Evolutionary conservation across 2,329 filamentous ascomycete genomes (phyloP).

Genomic region (Dothistroma pini): DNA sequence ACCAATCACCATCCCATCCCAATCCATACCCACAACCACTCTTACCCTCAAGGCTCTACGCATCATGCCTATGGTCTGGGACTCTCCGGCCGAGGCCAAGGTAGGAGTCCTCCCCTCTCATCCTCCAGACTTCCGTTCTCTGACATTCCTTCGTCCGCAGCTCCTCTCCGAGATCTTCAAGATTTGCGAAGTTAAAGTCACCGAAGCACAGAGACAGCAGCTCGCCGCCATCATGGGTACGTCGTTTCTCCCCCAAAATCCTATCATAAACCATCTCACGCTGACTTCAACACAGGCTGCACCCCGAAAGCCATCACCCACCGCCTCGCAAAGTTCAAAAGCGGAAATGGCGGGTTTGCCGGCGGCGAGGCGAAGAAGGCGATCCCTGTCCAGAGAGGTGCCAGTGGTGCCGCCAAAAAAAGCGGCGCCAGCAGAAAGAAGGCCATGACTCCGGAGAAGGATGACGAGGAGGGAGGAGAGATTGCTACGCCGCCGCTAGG

Average conservation of each 20-base stretch:
- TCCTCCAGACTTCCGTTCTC: neutral
- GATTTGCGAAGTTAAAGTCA: conserved; percentile 31
- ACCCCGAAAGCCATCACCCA: conserved; percentile 34
- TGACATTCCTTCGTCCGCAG: conserved; percentile 14
- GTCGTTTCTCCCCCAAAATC: conserved; percentile 10
- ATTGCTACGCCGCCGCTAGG: neutral
- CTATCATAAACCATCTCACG: neutral
- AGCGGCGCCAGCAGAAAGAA: neutral
- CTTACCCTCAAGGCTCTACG: neutral
- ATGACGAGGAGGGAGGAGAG: neutral
- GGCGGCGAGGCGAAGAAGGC: neutral
- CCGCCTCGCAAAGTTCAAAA: conserved; percentile 29
- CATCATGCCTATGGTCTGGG: conserved; percentile 35
- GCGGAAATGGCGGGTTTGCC: neutral
- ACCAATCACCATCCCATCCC: neutral
- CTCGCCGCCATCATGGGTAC: conserved; percentile 31
- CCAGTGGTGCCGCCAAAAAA: neutral
- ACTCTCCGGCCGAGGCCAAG: conserved; percentile 30
- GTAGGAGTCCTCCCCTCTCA: conserved; percentile 14
- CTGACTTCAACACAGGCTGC: conserved; percentile 23
- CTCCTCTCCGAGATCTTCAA: conserved; percentile 30
- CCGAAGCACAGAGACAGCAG: conserved; percentile 17
- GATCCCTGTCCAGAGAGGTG: too few species aligned
- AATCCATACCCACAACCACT: neutral
- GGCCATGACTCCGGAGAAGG: neutral